Evolutionary conservation across 1,284 basidiomycete genomes (phyloP).

Genomic region (Apiotrichum mycotoxinovorans): DNA sequence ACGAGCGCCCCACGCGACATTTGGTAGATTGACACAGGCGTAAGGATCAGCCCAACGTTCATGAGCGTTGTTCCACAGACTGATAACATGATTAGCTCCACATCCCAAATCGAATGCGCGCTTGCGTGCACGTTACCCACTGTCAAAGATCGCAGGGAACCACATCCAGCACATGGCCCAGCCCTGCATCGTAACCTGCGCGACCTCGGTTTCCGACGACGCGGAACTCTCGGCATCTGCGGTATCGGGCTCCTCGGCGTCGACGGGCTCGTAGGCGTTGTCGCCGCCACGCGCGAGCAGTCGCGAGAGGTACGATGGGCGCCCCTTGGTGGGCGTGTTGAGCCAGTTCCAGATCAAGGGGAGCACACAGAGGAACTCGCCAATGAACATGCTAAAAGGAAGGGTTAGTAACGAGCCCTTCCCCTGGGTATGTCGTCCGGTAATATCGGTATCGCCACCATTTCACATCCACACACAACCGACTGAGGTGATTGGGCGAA

Average conservation of each 20-base stretch:
- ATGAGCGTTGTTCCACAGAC: constrained; percentile 63
- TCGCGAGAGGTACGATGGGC: constrained; percentile 8
- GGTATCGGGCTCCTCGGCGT: constrained; percentile 15
- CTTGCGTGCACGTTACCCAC: too few species aligned
- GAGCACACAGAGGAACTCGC: constrained; percentile 87
- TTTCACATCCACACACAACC: too few species aligned
- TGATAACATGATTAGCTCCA: constrained; percentile 8
- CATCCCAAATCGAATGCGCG: too few species aligned
- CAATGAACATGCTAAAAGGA: constrained; percentile 59
- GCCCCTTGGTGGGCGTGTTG: constrained; percentile 8
- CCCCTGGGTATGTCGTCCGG: too few species aligned
- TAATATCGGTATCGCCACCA: background rate
- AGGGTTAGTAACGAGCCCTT: background rate
- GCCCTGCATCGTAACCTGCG: constrained; percentile 25
- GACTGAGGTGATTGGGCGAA: too few species aligned
- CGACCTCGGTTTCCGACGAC: constrained; percentile 9
- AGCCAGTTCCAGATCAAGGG: constrained; percentile 65
- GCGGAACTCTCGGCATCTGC: constrained; percentile 8
- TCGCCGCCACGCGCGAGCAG: constrained; percentile 11
- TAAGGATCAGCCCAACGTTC: constrained; percentile 92
- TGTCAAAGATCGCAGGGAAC: constrained; percentile 51
- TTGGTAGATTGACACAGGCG: constrained; percentile 95
- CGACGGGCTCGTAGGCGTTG: constrained; percentile 23
- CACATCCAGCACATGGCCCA: constrained; percentile 44
- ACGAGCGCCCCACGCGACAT: constrained; percentile 97